Conservation (phyloP, 129 eudicot genomes). For the Ambrosia trifida region DNA sequence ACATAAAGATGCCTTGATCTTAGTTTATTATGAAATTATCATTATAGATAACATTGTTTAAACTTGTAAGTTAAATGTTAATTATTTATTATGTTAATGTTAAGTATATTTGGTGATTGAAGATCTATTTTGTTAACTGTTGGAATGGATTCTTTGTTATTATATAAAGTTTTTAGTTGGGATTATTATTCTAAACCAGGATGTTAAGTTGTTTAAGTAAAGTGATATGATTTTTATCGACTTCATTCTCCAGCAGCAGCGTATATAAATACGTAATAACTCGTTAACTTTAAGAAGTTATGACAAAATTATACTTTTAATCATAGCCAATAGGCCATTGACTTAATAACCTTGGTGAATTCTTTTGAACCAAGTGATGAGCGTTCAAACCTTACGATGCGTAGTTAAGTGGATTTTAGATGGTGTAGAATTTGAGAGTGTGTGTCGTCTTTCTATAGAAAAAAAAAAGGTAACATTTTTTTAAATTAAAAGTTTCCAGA, state of each 20-base stretch:
- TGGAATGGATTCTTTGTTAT: background rate
- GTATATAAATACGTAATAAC: background rate
- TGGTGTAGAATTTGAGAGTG: too few relatives aligned
- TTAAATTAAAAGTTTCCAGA: background rate
- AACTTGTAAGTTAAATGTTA: conserved; percentile 13
- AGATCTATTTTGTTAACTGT: background rate
- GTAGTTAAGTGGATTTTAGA: too few relatives aligned
- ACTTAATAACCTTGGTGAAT: too few relatives aligned
- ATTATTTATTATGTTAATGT: conserved; percentile 1
- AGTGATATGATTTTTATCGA: background rate
- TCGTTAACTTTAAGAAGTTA: background rate
- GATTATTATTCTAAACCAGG: background rate
- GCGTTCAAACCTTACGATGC: too few relatives aligned
- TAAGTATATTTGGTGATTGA: conserved; percentile 17
- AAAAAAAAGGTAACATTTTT: background rate
- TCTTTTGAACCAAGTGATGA: too few relatives aligned
- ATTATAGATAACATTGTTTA: conserved; percentile 30
- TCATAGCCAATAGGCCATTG: too few relatives aligned
- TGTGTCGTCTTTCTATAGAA: background rate
- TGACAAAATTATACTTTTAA: too few relatives aligned
- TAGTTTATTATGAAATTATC: conserved; percentile 3
- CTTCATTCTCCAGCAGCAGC: background rate
- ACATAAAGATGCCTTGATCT: conserved; percentile 13
- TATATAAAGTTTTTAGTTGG: background rate
- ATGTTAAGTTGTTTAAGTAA: background rate